A percentile compares a stretch with the other conserved stretches of the same genome.
phyloP scores from a whole-genome alignment of 257 asterid genomes.

The Agastache rugosa region DNA sequence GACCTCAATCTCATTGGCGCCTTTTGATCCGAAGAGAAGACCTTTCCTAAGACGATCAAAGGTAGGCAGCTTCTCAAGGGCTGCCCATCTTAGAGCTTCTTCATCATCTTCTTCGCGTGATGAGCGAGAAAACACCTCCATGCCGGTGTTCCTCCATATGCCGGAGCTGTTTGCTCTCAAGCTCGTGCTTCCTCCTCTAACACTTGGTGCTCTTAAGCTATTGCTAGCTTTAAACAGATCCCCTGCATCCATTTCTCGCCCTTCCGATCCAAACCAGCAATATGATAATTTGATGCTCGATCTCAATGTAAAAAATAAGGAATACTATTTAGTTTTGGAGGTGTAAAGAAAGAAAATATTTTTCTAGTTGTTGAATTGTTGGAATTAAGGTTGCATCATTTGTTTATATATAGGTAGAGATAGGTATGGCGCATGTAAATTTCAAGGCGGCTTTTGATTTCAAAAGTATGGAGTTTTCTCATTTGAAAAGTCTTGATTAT shows the following conservation, averaged over 20 bases:
- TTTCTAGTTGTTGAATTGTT: neutral
- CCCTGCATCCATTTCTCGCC: slow-evolving; percentile 42
- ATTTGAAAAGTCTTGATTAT: slow-evolving; percentile 13
- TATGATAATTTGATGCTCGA: no score
- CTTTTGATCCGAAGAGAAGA: slow-evolving; percentile 55
- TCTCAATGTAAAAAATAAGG: no score
- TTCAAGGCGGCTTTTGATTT: slow-evolving; percentile 23
- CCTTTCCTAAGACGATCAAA: slow-evolving; percentile 71
- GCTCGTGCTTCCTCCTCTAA: slow-evolving; percentile 36
- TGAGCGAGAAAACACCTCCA: slow-evolving; percentile 54
- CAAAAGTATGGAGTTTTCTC: neutral
- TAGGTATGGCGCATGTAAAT: neutral
- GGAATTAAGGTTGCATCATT: neutral
- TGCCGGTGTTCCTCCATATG: slow-evolving; percentile 55
- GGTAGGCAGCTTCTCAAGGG: slow-evolving; percentile 73
- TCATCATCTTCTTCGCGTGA: slow-evolving; percentile 74
- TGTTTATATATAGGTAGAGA: neutral
- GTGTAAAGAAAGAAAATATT: neutral
- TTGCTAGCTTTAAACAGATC: slow-evolving; percentile 46
- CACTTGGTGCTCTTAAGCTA: slow-evolving; percentile 44
- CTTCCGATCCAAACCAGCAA: no score
- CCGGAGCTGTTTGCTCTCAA: slow-evolving; percentile 48
- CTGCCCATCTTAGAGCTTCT: slow-evolving; percentile 82
- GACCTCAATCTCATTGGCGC: slow-evolving; percentile 55
- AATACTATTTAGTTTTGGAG: neutral